Evolutionary conservation across 805 yeast species (phyloP).

Genomic region (Candida maris): DNA sequence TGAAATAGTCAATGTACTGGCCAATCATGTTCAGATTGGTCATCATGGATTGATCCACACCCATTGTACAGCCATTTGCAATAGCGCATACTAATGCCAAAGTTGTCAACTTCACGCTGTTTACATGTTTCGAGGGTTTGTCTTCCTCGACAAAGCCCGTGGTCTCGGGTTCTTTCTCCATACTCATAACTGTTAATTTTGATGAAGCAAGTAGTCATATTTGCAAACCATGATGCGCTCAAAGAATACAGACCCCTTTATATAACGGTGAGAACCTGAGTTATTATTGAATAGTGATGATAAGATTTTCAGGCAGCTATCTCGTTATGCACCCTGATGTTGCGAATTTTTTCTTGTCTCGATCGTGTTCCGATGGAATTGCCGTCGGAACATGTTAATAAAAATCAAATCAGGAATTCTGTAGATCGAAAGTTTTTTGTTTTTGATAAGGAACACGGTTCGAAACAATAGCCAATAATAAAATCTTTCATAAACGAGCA

Average conservation of each 20-base stretch:
- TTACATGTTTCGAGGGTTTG: conserved; percentile 5
- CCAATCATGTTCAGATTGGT: conserved; percentile 26
- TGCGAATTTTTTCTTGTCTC: neutral
- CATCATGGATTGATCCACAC: conserved; percentile 28
- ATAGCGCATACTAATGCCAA: conserved; percentile 23
- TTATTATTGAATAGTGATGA: neutral
- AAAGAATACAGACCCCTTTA: neutral
- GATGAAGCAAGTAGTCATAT: neutral
- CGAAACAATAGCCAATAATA: neutral
- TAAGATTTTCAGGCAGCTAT: neutral
- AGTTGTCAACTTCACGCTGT: conserved; percentile 19
- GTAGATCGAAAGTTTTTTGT: neutral
- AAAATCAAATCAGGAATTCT: neutral
- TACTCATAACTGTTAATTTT: neutral
- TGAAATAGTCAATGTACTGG: conserved; percentile 21
- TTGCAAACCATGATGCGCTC: neutral
- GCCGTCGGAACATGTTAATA: neutral
- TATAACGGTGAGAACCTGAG: neutral
- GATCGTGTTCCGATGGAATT: neutral
- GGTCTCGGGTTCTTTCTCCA: neutral
- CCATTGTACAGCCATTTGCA: conserved; percentile 27
- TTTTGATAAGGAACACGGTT: neutral
- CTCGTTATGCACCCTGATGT: neutral
- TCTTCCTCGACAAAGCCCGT: neutral
- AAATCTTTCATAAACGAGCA: neutral